Conservation (phyloP, 139 green algal genomes). For the Picochlorum sp. region DNA sequence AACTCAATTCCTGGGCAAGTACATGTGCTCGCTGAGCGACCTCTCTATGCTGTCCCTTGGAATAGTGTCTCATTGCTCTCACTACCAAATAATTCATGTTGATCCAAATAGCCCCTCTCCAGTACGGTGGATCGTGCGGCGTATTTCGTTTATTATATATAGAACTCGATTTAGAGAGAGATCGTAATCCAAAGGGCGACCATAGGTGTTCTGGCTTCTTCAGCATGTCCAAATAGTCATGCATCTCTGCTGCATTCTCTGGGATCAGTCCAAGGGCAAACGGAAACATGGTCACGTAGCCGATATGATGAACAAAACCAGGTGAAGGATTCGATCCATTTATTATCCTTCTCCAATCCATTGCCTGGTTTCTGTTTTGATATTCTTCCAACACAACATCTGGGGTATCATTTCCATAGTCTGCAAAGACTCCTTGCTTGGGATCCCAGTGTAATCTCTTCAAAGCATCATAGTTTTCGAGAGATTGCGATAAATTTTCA, state of each 20-base stretch:
- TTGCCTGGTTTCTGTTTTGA: neutral
- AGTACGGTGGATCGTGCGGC: conserved; percentile 86
- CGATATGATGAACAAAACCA: conserved; percentile 69
- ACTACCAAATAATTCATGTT: conserved; percentile 93
- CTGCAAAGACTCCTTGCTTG: conserved; percentile 43
- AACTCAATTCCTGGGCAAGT: conserved; percentile 43
- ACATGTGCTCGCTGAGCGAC: conserved; percentile 18
- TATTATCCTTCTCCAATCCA: neutral
- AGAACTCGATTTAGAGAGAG: conserved; percentile 32
- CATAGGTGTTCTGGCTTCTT: conserved; percentile 52
- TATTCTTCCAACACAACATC: conserved; percentile 33
- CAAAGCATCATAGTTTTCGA: conserved; percentile 47
- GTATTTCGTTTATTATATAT: conserved; percentile 83
- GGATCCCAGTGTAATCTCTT: conserved; percentile 63
- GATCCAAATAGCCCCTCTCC: conserved; percentile 84
- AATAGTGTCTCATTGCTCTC: conserved; percentile 46
- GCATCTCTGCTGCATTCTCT: conserved; percentile 38
- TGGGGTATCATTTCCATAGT: conserved; percentile 89
- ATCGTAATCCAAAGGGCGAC: conserved; percentile 70
- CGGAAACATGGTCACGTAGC: conserved; percentile 89
- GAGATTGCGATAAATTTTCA: conserved; percentile 10
- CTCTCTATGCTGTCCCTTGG: conserved; percentile 14
- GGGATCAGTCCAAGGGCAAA: conserved; percentile 77
- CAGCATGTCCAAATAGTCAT: conserved; percentile 50
- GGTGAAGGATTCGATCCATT: conserved; percentile 22